Conservation (phyloP, 1,139 yeast species). For the Kazachstania sp. region DNA sequence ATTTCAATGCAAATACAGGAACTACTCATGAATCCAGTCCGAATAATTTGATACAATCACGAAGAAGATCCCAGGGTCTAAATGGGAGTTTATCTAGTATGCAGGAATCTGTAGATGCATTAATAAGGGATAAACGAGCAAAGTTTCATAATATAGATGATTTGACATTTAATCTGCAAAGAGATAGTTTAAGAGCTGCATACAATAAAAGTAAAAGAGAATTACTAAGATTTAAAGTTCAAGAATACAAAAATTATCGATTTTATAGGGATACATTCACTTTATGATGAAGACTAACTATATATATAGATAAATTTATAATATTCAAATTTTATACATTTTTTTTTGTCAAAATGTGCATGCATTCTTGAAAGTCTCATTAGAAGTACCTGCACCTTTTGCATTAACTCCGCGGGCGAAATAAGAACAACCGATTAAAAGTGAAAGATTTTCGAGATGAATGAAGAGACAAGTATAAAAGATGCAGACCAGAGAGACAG, state of each 20-base stretch:
- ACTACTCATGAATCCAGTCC: conserved; percentile 4
- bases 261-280: conserved; percentile 25
- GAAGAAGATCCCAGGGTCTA: background rate
- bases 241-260: conserved; percentile 20
- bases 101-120: background rate
- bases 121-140: background rate
- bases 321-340: too few species aligned
- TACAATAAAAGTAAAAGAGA: conserved; percentile 14
- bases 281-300: too few species aligned
- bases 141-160: conserved; percentile 4
- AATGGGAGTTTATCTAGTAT: background rate
- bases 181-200: conserved; percentile 11
- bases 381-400: too few species aligned
- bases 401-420: too few species aligned
- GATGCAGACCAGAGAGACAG: too few species aligned
- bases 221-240: conserved; percentile 16
- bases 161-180: conserved; percentile 9
- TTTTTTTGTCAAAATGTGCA: too few species aligned
- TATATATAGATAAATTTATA: too few species aligned
- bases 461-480: too few species aligned
- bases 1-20: background rate
- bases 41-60: background rate
- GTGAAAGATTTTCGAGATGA: too few species aligned
- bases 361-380: too few species aligned
- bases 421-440: too few species aligned